phyloP scores from a whole-genome alignment of 2,329 filamentous ascomycete genomes.

The Coniochaeta sp. region DNA sequence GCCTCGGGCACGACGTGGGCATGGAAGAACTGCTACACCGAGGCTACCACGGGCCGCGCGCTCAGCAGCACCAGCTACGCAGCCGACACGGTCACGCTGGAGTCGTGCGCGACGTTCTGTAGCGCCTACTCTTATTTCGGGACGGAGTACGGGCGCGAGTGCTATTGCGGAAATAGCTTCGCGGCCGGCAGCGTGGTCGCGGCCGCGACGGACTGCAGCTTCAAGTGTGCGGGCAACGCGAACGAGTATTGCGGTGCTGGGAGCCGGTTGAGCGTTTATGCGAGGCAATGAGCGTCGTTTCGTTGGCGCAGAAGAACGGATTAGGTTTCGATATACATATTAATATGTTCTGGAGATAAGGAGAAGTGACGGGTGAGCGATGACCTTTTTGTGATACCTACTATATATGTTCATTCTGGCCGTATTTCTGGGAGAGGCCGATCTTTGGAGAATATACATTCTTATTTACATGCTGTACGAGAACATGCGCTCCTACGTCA shows the following conservation, averaged over 20 bases:
- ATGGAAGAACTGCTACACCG: conserved; percentile 33
- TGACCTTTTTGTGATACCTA: background rate
- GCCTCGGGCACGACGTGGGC: conserved; percentile 16
- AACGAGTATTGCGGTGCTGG: conserved; percentile 31
- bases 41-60: conserved; percentile 33
- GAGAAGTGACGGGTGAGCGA: background rate
- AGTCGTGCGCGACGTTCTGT: conserved; percentile 37
- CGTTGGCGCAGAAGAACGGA: background rate
- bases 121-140: conserved; percentile 30
- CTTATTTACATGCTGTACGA: background rate
- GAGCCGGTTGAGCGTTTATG: conserved; percentile 24
- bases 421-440: background rate
- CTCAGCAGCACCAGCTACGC: conserved; percentile 31
- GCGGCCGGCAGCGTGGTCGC: conserved; percentile 18
- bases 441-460: background rate
- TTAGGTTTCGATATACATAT: conserved; percentile 1
- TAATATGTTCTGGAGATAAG: background rate
- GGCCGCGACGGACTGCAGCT: conserved; percentile 26
- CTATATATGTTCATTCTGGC: background rate
- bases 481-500: background rate
- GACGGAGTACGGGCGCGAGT: conserved; percentile 33
- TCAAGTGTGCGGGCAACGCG: conserved; percentile 30
- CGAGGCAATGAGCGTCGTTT: background rate
- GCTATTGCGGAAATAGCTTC: conserved; percentile 30
- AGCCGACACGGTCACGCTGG: conserved; percentile 41